Evolutionary conservation across 345 rosid species (phyloP), one percentile per base, ranked within the genome.

Genomic region (Boechera divaricarpa): DNA sequence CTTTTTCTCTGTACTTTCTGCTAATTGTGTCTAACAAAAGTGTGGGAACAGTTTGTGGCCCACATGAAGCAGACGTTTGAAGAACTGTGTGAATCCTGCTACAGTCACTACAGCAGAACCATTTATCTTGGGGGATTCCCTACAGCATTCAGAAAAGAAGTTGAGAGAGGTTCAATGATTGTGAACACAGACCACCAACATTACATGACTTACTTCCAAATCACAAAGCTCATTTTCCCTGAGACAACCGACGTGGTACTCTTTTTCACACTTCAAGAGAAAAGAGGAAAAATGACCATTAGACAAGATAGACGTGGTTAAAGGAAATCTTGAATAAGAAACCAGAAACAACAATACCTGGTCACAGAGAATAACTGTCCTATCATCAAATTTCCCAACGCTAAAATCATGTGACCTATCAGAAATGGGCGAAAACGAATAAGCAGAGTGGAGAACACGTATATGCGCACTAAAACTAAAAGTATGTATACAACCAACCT

Each of bases 41-140:
- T 76, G 79, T 18, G 42, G 88, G 83, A 69, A 91, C 80, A 45
- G 54, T 80, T 71, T 87, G 86, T 56, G 79, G 76, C 61, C 96
- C 91, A 61, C 42, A 54, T 11, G 86, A 81, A 79, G 87, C 88
- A 67, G 79, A 84, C 73, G 63, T 82, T 79, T 85, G 86, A 31
- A 93, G 77, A 63, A 80, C 83, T n/a, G 33, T 57, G 77, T 88
- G 80, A 72, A 91, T 89, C 79, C 75, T 81, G 32, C 74, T 78
- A 83, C 98, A 93, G 78, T 86, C 94, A 67, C 81, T 81, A 70
- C 91, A 82, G 66, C 98, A 93, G 81, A 91, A 91, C 98, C 98
- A 91, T 85, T 85, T 58, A 77, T 88, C 79, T 61, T 76, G 69
- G 45, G 80, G 75, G 29, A 76, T 53, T 41, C 67, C 80, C 80